Base-by-base conservation (phyloP, 331 rosid genomes). In the Acacia pycnantha region DNA sequence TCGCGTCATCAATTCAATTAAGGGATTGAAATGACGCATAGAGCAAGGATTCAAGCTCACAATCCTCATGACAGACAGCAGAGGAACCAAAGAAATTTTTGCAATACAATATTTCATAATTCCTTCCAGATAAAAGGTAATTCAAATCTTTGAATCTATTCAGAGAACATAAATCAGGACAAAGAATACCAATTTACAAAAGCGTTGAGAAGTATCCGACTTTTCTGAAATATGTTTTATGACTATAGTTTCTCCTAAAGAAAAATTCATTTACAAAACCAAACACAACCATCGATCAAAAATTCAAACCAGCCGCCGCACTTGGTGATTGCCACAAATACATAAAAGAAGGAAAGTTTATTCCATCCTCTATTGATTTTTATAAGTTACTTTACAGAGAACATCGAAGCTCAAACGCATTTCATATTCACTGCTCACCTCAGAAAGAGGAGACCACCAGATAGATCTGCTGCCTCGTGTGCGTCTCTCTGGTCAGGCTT, bases 391-490 rank as follows among this genome's bases (percentile, higher is more conserved):
- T 5, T 44, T 16, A 18, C 15, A 74, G 74, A 46, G 22, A 26
- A 46, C 18, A 1, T 68, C 15, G 9, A 29, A 78, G 29, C 10
- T 70, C 4, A 21, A 59, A 70, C 46, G 67, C 79, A 70, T 40
- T 4, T 67, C 1, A 13, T 85, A 76, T 21, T 6, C 56, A 1
- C 12, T 89, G 81, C 93, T 85, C 75, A 69, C 78, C 85, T 29
- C 70, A n/a, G 37, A 78, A 58, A 74, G 85, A 35, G 64, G 74
- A 71, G 85, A 62, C 78, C 40, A 24, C 33, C 81, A 5, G 73
- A 56, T 58, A 43, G 84, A 75, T 75, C 83, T 35, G 87, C 86
- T 37, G 84, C 81, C 10, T 8, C 16, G 84, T 70, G 84, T 33
- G 83, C 33, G 65, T 24, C 58, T 66, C 54, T 50, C 43, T 44